Evolutionary conservation across 2,329 filamentous ascomycete genomes (phyloP).

Genomic region (Calonectria pteridis): DNA sequence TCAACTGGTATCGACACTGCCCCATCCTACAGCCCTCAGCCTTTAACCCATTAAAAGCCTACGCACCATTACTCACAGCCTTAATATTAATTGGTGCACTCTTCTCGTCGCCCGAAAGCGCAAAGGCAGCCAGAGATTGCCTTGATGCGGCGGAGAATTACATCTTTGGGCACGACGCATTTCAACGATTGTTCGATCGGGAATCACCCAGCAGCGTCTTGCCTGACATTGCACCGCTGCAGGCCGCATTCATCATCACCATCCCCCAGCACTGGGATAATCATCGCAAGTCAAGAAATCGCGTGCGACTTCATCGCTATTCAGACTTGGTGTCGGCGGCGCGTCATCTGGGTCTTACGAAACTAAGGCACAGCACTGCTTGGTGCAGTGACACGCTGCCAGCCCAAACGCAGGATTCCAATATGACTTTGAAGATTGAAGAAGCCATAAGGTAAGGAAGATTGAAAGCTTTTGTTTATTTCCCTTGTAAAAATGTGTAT

Average conservation of each 20-base stretch:
- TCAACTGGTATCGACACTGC: background rate
- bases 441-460: background rate
- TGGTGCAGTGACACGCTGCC: background rate
- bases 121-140: background rate
- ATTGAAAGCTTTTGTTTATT: too few relatives aligned
- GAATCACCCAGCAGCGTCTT: background rate
- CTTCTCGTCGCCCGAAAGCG: background rate
- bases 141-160: background rate
- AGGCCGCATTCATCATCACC: background rate
- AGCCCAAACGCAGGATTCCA: background rate
- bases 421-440: background rate
- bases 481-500: background rate
- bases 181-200: background rate
- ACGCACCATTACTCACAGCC: background rate
- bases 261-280: constrained; percentile 2
- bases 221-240: background rate
- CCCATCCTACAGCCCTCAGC: background rate
- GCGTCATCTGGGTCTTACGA: background rate
- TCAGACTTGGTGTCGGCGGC: background rate
- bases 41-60: background rate
- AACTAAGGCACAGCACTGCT: background rate
- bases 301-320: background rate
- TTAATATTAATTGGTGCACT: background rate
- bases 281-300: background rate
- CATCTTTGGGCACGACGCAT: background rate